Percentiles rank a stretch among this genome's conserved stretches.
phyloP scores from a whole-genome alignment of 192 early-diverging fungal species.

The Podila verticillata region DNA sequence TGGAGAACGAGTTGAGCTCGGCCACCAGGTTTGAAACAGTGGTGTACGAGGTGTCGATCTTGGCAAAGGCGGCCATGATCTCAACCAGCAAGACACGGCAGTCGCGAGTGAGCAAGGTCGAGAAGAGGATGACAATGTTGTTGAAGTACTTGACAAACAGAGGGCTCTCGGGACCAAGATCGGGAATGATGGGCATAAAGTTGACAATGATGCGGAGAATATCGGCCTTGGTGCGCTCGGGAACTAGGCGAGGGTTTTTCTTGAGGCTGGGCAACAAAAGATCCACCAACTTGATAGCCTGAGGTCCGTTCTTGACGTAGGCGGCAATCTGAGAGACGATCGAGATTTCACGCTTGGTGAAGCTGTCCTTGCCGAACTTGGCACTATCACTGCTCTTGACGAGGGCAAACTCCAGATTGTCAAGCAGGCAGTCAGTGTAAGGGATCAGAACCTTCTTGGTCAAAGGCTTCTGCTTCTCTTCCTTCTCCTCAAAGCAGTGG shows the following conservation, averaged over 20 bases:
- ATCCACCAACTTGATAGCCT: constrained; percentile 76
- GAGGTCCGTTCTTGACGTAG: constrained; percentile 73
- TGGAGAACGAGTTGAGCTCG: constrained; percentile 85
- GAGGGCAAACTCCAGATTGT: constrained; percentile 66
- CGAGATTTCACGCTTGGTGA: constrained; percentile 77
- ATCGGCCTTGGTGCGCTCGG: constrained; percentile 84
- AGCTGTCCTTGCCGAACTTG: constrained; percentile 61
- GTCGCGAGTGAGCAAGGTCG: constrained; percentile 66
- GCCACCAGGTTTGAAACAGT: constrained; percentile 65
- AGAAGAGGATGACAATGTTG: constrained; percentile 76
- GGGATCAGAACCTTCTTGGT: constrained; percentile 60
- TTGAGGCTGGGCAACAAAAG: constrained; percentile 87
- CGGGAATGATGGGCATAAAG: constrained; percentile 83
- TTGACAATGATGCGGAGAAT: constrained; percentile 83
- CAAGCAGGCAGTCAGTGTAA: constrained; percentile 65
- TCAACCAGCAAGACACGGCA: constrained; percentile 70
- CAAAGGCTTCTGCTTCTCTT: constrained; percentile 49
- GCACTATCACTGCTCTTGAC: constrained; percentile 53
- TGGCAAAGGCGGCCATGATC: constrained; percentile 72
- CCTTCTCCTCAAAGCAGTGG: constrained; percentile 62
- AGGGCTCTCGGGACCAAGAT: constrained; percentile 36
- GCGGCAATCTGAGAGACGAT: constrained; percentile 82
- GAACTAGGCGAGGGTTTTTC: constrained; percentile 71
- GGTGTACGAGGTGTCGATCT: constrained; percentile 62
- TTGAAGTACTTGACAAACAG: constrained; percentile 71